Evolutionary conservation across 2,329 filamentous ascomycete genomes (phyloP).

Genomic region (Bimuria novae-zelandiae): DNA sequence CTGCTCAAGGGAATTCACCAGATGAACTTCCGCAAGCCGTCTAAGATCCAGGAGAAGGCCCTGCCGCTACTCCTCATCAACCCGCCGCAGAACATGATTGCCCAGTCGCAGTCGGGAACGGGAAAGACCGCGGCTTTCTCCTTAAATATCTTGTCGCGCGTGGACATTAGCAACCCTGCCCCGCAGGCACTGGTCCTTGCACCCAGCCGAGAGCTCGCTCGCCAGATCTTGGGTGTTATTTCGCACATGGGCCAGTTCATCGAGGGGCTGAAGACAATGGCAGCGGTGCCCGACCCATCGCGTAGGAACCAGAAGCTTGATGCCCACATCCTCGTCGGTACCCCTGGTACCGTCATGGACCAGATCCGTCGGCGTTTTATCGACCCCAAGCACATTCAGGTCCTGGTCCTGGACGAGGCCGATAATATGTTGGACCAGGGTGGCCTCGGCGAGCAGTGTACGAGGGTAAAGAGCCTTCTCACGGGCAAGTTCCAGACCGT

Average conservation of each 20-base stretch:
- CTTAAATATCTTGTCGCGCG: constrained; percentile 83
- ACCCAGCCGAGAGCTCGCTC: constrained; percentile 90
- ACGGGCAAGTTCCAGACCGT: constrained; percentile 81
- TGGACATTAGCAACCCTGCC: constrained; percentile 71
- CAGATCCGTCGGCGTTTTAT: constrained; percentile 78
- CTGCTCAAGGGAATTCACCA: constrained; percentile 67
- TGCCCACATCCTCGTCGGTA: constrained; percentile 85
- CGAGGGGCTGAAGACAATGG: constrained; percentile 72
- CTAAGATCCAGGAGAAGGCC: constrained; percentile 96
- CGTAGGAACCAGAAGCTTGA: constrained; percentile 70
- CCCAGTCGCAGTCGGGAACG: constrained; percentile 98
- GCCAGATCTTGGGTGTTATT: constrained; percentile 89
- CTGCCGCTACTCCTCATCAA: constrained; percentile 84
- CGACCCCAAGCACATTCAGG: constrained; percentile 71
- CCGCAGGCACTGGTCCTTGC: constrained; percentile 90
- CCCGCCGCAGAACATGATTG: constrained; percentile 92
- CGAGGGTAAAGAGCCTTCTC: constrained; percentile 84
- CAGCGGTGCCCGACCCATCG: constrained; percentile 79
- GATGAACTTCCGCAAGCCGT: constrained; percentile 92
- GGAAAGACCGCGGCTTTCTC: constrained; percentile 98
- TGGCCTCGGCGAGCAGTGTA: constrained; percentile 92
- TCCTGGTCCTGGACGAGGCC: constrained; percentile 92
- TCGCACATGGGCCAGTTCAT: constrained; percentile 84
- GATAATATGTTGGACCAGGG: constrained; percentile 99
- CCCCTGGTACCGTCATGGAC: constrained; percentile 90